Evolutionary conservation across 2,329 filamentous ascomycete species (phyloP).

Genomic region (Neonectria sp.): DNA sequence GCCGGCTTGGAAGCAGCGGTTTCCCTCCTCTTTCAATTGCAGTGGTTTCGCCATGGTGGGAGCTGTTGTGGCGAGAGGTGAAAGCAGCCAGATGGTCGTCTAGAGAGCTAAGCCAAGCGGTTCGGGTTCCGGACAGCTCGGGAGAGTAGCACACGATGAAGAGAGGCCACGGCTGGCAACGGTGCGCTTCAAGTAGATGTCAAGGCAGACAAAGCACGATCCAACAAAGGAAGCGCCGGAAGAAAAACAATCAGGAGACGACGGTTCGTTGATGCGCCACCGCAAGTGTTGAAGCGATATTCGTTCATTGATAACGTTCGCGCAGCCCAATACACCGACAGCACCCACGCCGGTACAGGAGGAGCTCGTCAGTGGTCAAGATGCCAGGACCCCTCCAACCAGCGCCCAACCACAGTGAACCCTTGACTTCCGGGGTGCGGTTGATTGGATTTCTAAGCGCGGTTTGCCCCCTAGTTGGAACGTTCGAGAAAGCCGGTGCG

Average conservation of each 20-base stretch:
- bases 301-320: too few relatives aligned
- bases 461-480: constrained; percentile 37
- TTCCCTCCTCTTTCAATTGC: constrained; percentile 71
- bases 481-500: constrained; percentile 44
- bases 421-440: not conserved
- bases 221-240: not conserved
- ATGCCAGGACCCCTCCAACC: constrained; percentile 8
- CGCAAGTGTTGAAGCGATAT: not conserved
- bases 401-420: constrained; percentile 1
- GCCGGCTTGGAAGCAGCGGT: constrained; percentile 74
- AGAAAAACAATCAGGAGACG: not conserved
- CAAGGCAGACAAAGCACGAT: not conserved
- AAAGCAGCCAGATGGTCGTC: not conserved
- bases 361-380: not conserved
- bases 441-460: constrained; percentile 51
- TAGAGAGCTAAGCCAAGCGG: not conserved
- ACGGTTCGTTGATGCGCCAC: not conserved
- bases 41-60: constrained; percentile 54
- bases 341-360: too few relatives aligned
- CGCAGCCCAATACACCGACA: too few relatives aligned
- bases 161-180: not conserved
- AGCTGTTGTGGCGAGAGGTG: not conserved
- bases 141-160: constrained; percentile 1
- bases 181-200: not conserved
- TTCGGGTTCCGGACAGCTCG: constrained; percentile 17